Conservation (phyloP, 2,329 filamentous ascomycete genomes). For the Hypoxylon sp. region DNA sequence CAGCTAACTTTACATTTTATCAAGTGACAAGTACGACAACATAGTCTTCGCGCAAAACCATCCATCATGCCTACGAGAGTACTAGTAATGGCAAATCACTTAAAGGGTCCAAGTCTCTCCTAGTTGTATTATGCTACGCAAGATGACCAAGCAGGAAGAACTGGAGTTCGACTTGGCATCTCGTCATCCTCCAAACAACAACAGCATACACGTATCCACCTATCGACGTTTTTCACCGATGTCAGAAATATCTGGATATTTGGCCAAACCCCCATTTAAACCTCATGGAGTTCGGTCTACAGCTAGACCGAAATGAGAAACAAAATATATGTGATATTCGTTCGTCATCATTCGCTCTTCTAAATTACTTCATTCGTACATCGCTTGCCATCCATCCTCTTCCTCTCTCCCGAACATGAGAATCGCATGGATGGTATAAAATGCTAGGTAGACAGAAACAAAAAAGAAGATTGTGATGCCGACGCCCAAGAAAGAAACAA, state of each 20-base stretch:
- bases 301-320: constrained; percentile 14
- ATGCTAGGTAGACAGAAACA: too few species aligned
- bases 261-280: too few species aligned
- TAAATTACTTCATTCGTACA: constrained; percentile 9
- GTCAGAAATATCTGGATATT: neutral
- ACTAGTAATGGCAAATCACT: constrained; percentile 11
- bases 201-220: too few species aligned
- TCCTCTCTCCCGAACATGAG: constrained; percentile 10
- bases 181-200: too few species aligned
- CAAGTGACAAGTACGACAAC: neutral
- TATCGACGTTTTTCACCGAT: neutral
- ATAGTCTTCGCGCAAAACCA: constrained; percentile 21
- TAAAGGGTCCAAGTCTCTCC: constrained; percentile 3
- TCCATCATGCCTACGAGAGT: constrained; percentile 7
- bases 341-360: constrained; percentile 24
- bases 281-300: neutral
- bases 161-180: too few species aligned
- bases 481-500: constrained; percentile 6
- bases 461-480: constrained; percentile 11
- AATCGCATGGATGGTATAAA: constrained; percentile 31
- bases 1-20: too few species aligned
- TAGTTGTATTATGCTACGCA: too few species aligned
- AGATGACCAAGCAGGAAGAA: too few species aligned
- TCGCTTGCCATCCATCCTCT: neutral
- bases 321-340: constrained; percentile 19